phyloP scores from a whole-genome alignment of 1,284 basidiomycete species.

The Ceratobasidium sp. region DNA sequence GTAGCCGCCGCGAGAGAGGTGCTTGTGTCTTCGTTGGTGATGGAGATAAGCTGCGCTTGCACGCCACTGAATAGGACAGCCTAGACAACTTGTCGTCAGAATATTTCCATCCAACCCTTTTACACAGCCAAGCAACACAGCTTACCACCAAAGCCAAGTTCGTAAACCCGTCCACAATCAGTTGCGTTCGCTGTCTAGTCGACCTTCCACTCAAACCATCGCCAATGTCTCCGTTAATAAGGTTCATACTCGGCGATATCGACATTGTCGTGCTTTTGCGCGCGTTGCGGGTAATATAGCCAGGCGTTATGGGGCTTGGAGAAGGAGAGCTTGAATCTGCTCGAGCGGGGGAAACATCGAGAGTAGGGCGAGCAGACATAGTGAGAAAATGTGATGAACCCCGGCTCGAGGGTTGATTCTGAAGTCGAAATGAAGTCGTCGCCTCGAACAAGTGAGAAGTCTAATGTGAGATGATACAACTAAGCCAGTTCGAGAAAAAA shows the following conservation, averaged over 20 bases:
- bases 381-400: not conserved
- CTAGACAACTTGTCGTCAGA: constrained; percentile 1
- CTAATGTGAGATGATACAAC: not conserved
- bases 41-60: constrained; percentile 31
- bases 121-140: not conserved
- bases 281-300: not conserved
- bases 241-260: constrained; percentile 25
- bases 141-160: constrained; percentile 40
- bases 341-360: constrained; percentile 11
- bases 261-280: constrained; percentile 33
- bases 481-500: not conserved
- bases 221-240: constrained; percentile 9
- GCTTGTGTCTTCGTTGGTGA: constrained; percentile 20
- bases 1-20: constrained; percentile 18
- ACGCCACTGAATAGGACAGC: constrained; percentile 40
- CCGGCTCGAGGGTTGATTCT: not conserved
- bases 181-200: constrained; percentile 33
- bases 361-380: constrained; percentile 11
- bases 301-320: not conserved
- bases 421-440: constrained; percentile 25
- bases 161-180: constrained; percentile 33
- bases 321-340: constrained; percentile 5
- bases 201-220: constrained; percentile 30
- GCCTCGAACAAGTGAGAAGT: constrained; percentile 1
- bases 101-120: not conserved